phyloP scores from a whole-genome alignment of 768 basidiomycete species.

The Clavulina sp. region DNA sequence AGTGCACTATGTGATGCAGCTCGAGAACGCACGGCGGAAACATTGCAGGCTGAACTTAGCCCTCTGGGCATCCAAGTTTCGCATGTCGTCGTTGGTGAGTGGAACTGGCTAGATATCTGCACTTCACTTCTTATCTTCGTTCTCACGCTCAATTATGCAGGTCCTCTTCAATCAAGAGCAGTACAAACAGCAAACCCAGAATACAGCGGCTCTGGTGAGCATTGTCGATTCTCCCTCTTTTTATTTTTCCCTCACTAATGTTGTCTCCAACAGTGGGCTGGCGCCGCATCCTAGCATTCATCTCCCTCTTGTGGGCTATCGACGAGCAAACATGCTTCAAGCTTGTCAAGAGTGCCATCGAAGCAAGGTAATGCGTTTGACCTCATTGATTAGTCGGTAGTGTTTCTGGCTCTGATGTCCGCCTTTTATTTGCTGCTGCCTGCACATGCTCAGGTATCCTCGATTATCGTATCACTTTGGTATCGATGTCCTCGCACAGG shows the following conservation, averaged over 20 bases:
- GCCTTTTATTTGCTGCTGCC: neutral
- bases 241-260: no score
- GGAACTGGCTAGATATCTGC: neutral
- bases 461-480: conserved; percentile 7
- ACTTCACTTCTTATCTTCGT: neutral
- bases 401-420: no score
- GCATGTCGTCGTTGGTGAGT: conserved; percentile 1
- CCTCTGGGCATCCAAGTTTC: conserved; percentile 9
- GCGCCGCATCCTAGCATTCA: conserved; percentile 6
- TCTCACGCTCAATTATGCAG: neutral
- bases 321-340: conserved; percentile 9
- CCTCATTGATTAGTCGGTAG: neutral
- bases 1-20: conserved; percentile 6
- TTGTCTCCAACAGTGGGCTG: neutral
- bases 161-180: neutral
- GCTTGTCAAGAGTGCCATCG: conserved; percentile 6
- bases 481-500: conserved; percentile 5
- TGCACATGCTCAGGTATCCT: conserved; percentile 5
- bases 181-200: no score
- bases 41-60: conserved; percentile 3
- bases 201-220: no score
- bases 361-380: conserved; percentile 4
- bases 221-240: no score
- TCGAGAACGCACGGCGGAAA: conserved; percentile 5
- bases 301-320: conserved; percentile 10